A percentile compares a stretch with the other conserved stretches of the same genome.
These are phyloP conservation scores for Cercospora canescens DNA, from an alignment of 2,329 filamentous ascomycete genomes.

Conservation along the genomic window DNA sequence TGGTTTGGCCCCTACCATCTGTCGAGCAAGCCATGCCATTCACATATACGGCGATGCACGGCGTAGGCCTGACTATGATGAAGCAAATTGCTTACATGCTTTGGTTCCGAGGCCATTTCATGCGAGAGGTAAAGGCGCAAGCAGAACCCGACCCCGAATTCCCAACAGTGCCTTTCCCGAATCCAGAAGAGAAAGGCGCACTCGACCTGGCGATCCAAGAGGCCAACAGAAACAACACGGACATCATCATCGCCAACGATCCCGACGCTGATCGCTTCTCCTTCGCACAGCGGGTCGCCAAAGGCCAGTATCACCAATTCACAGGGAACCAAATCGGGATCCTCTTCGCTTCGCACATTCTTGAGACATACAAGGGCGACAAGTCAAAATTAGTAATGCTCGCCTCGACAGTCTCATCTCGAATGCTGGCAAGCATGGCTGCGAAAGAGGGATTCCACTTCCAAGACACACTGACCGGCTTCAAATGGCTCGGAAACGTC, in stretches of 20 bases:
- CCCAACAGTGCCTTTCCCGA: constrained; percentile 64
- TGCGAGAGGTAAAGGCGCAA: constrained; percentile 53
- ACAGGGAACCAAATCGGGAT: constrained; percentile 67
- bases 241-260: constrained; percentile 62
- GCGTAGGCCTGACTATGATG: constrained; percentile 54
- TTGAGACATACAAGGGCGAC: constrained; percentile 48
- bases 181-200: constrained; percentile 65
- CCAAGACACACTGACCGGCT: constrained; percentile 64
- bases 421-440: constrained; percentile 62
- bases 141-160: constrained; percentile 63
- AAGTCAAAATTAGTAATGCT: constrained; percentile 54
- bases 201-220: constrained; percentile 59
- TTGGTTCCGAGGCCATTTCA: constrained; percentile 30
- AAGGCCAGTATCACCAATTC: constrained; percentile 59
- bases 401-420: constrained; percentile 63
- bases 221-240: constrained; percentile 51
- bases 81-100: constrained; percentile 41
- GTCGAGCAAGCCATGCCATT: constrained; percentile 38
- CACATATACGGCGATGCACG: constrained; percentile 60
- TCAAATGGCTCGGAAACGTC: constrained; percentile 68
- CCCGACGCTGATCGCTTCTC: constrained; percentile 67
- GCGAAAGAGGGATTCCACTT: constrained; percentile 57
- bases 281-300: constrained; percentile 57
- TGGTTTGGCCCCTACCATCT: constrained; percentile 28
- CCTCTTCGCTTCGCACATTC: constrained; percentile 58